Evolutionary conservation across 345 rosid species (phyloP).

Genomic region (Kernera saxatilis): DNA sequence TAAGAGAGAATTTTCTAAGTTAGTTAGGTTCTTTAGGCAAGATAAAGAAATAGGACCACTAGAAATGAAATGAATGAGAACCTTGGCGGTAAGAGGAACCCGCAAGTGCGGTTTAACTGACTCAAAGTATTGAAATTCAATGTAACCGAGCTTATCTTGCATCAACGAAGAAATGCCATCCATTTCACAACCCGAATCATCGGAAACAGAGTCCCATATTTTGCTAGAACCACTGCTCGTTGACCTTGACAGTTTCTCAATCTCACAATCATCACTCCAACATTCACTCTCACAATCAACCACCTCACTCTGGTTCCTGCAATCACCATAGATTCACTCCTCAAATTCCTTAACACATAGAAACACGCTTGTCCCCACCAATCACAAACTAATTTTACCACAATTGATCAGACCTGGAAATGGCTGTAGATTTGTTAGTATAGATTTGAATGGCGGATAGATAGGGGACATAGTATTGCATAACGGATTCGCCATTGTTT

Average conservation of each 20-base stretch:
- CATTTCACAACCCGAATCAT: constrained; percentile 43
- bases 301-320: constrained; percentile 32
- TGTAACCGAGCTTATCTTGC: constrained; percentile 46
- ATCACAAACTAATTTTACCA: not conserved
- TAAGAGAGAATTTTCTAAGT: not conserved
- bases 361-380: not conserved
- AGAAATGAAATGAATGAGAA: not conserved
- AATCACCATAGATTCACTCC: constrained; percentile 3
- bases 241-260: constrained; percentile 57
- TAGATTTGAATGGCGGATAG: constrained; percentile 69
- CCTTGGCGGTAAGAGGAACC: constrained; percentile 61
- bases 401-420: constrained; percentile 39
- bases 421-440: constrained; percentile 35
- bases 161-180: constrained; percentile 23
- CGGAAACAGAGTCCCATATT: constrained; percentile 58
- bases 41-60: not conserved
- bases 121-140: constrained; percentile 60
- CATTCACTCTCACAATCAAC: constrained; percentile 52
- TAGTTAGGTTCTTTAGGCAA: not conserved
- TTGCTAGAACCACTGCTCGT: constrained; percentile 54
- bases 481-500: constrained; percentile 32
- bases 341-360: not conserved
- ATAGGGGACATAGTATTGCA: constrained; percentile 66
- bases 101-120: constrained; percentile 51
- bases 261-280: constrained; percentile 60